Base-by-base conservation (phyloP, 306 rosid genomes). In the Castanea mollissima region DNA sequence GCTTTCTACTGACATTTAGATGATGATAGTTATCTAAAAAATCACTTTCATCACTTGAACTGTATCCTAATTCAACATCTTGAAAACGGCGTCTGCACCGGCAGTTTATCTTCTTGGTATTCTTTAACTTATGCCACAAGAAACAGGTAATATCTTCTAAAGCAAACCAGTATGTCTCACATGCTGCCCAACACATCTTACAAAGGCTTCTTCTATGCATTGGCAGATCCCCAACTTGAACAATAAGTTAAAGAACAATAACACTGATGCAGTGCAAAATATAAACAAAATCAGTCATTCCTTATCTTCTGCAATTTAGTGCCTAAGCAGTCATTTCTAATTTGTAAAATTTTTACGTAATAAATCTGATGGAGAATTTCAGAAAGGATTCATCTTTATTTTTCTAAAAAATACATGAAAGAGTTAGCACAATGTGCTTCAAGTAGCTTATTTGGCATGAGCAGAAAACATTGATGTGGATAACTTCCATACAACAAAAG, bases 181-280 rank as follows among this genome's bases (percentile, higher is more conserved):
- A 88, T 4, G 90, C 80, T 55, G 32, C 83, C 82, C 90, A 89
- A 74, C 89, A 84, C 86, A 84, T 72, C 65, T 76, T 89, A 41
- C 88, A 82, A 13, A 82, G 79, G 84, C 84, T 86, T 79, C 73
- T 86, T 73, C 88, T 62, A 86, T 69, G 92, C 90, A 89, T 78
- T 82, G 87, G 73, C 86, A 84, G 52, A 88, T 74, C n/a, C 92
- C 92, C 71, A 86, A 12, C 85, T 82, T 86, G 76, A 80, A 84
- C 81, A 86, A 70, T 19, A 86, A 58, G 78, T 86, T 80, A 41
- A 82, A 54, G 81, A 84, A 84, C 56, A 89, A 74, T 23, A 89
- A 73, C 57, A 63, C 87, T 88, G 84, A 73, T 78, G 73, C 74
- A 80, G 15, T 3, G 69, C 4, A 32, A 21, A 70, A 34, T 32